A percentile compares a stretch with the other conserved stretches of the same genome.
phyloP scores from a whole-genome alignment of 2,329 filamentous ascomycete species.

The Falciphora oryzae region DNA sequence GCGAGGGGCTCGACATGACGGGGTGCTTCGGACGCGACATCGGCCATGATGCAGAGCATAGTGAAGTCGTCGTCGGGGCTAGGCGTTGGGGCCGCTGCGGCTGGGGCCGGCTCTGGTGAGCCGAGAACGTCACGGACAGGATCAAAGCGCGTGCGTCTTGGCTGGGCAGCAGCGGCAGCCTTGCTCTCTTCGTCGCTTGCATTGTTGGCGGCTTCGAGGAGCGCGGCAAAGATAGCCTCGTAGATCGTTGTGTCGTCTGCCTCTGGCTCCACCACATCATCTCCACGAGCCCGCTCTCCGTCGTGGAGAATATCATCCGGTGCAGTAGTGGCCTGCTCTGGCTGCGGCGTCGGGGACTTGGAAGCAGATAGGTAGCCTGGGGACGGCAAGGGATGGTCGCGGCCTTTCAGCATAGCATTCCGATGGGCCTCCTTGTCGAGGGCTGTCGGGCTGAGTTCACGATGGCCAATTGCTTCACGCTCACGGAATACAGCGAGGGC shows the following conservation, averaged over 20 bases:
- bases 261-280: slow-evolving; percentile 21
- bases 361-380: background rate
- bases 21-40: slow-evolving; percentile 5
- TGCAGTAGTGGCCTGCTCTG: background rate
- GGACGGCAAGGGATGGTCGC: slow-evolving; percentile 5
- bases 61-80: background rate
- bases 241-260: background rate
- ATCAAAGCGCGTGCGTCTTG: slow-evolving; percentile 34
- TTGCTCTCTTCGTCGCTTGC: slow-evolving; percentile 1
- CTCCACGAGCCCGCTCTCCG: background rate
- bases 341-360: slow-evolving; percentile 7
- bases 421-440: slow-evolving; percentile 16
- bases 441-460: slow-evolving; percentile 15
- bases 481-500: slow-evolving; percentile 19
- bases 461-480: slow-evolving; percentile 19
- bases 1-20: background rate
- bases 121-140: slow-evolving; percentile 38
- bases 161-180: slow-evolving; percentile 15
- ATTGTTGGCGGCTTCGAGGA: slow-evolving; percentile 7
- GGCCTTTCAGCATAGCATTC: slow-evolving; percentile 13
- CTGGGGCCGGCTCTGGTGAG: slow-evolving; percentile 17
- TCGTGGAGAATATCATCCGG: slow-evolving; percentile 12
- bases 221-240: slow-evolving; percentile 11
- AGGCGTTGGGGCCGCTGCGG: slow-evolving; percentile 9
- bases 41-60: slow-evolving; percentile 6